These are phyloP conservation scores for Peribolospora baueri DNA, from an alignment of 768 basidiomycete species.

Conservation along the genomic window DNA sequence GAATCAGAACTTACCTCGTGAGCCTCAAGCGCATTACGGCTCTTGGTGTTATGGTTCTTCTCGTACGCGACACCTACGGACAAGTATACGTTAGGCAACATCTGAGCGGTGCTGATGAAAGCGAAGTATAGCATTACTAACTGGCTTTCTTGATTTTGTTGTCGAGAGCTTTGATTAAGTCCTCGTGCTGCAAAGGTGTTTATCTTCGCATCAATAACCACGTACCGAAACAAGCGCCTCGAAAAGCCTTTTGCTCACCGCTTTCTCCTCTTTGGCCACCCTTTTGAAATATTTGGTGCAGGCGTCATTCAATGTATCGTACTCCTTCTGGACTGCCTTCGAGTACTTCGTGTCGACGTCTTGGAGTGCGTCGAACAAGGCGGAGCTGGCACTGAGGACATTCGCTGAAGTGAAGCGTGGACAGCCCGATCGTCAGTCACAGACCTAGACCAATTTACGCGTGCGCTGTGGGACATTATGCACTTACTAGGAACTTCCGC, in stretches of 20 bases:
- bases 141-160: background rate
- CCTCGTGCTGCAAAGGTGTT: background rate
- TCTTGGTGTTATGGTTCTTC: too few relatives aligned
- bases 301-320: background rate
- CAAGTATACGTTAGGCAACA: too few relatives aligned
- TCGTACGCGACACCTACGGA: too few relatives aligned
- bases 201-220: too few relatives aligned
- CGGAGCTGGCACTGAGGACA: background rate
- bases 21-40: too few relatives aligned
- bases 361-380: background rate
- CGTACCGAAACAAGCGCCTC: too few relatives aligned
- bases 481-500: too few relatives aligned
- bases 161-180: background rate
- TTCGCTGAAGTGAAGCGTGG: background rate
- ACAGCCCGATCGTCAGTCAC: background rate
- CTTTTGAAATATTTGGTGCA: background rate
- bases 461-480: too few relatives aligned
- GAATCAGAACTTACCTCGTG: too few relatives aligned
- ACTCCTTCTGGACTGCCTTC: background rate
- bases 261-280: background rate
- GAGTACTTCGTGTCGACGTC: background rate
- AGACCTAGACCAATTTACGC: background rate
- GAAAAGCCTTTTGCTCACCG: too few relatives aligned
- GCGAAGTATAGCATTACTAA: too few relatives aligned
- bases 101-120: too few relatives aligned